Evolutionary conservation across 1,284 basidiomycete species (phyloP).

Genomic region (Amylostereum areolatum): DNA sequence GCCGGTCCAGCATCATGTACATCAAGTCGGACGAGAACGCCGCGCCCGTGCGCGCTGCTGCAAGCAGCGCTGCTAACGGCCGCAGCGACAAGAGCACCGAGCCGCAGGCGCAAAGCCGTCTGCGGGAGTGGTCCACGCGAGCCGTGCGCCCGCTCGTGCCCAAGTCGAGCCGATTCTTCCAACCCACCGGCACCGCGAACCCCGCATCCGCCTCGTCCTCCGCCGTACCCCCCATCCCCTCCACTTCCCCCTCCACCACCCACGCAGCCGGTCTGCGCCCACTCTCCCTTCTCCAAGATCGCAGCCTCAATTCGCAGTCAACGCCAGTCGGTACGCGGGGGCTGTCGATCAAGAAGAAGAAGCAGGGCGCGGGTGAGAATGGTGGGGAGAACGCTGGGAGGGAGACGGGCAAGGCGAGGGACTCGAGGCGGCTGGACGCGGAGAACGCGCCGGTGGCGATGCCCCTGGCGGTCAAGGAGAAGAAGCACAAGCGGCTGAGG

Average conservation of each 20-base stretch:
- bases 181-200: too few relatives aligned
- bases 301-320: slow-evolving; percentile 33
- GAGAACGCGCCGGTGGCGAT: slow-evolving; percentile 35
- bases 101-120: slow-evolving; percentile 19
- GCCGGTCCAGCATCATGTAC: slow-evolving; percentile 57
- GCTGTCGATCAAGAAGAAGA: slow-evolving; percentile 49
- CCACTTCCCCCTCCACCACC: too few relatives aligned
- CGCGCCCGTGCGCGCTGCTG: slow-evolving; percentile 21
- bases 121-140: slow-evolving; percentile 44
- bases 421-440: slow-evolving; percentile 23
- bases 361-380: slow-evolving; percentile 26
- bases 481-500: slow-evolving; percentile 35
- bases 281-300: slow-evolving; percentile 58
- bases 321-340: slow-evolving; percentile 35
- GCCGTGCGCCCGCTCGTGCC: slow-evolving; percentile 45
- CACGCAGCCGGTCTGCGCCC: slow-evolving; percentile 48
- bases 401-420: too few relatives aligned
- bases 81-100: too few relatives aligned
- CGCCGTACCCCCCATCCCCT: slow-evolving; percentile 30
- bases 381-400: too few relatives aligned
- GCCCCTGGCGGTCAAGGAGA: slow-evolving; percentile 27
- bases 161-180: slow-evolving; percentile 41
- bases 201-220: slow-evolving; percentile 24
- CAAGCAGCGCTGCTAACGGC: too few relatives aligned
- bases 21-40: slow-evolving; percentile 49